Evolutionary conservation across 192 early-diverging fungal genomes (phyloP), one percentile per base, ranked within the genome.

Genomic region (Obelidium mucronatum): DNA sequence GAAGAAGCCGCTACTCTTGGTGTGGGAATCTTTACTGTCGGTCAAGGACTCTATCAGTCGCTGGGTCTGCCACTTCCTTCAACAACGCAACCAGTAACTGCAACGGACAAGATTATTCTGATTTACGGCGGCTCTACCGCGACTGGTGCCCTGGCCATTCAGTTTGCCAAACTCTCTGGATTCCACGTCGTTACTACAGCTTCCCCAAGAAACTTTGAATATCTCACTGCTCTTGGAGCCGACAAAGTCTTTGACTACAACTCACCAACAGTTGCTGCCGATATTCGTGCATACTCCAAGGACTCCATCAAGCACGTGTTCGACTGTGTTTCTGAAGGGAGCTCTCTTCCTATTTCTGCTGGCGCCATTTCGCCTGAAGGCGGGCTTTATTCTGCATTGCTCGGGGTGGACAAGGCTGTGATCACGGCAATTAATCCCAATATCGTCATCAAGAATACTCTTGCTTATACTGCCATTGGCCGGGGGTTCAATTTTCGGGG

Each of bases 121-220:
- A 52, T 84, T 37, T 81, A 70, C 55, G 80, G 80, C 34, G 77
- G 71, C 11, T 52, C 59, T 30, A 64, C 64, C 13, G 52, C 73
- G 19, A 76, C 72, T 26, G 83, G 83, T 13, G 39, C 62, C 36
- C 68, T 79, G 60, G 80, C 80, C 30, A 68, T 84, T 30, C 83
- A 84, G 71, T 56, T 81, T n/a, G 75, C 58, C 13, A 79, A 71
- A 56, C 37, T 64, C 19, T 40, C 54, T 30, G 68, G 68, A 11
- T 56, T 81, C n/a, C 15, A 51, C 35, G 80, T 81, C 2, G 66
- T 79, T 28, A 54, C 80, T 17, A 79, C 77, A n/a, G 40, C 69
- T 13, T 81, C 80, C 33, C 17, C 26, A 39, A 30, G 33, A 17
- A 31, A 66, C 64, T 33, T 28, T 66, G 37, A 31, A 11, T 66